A percentile compares a stretch with the other conserved stretches of the same genome.
phyloP scores from a whole-genome alignment of 75 land plant genomes.

The Sequoia sempervirens region DNA sequence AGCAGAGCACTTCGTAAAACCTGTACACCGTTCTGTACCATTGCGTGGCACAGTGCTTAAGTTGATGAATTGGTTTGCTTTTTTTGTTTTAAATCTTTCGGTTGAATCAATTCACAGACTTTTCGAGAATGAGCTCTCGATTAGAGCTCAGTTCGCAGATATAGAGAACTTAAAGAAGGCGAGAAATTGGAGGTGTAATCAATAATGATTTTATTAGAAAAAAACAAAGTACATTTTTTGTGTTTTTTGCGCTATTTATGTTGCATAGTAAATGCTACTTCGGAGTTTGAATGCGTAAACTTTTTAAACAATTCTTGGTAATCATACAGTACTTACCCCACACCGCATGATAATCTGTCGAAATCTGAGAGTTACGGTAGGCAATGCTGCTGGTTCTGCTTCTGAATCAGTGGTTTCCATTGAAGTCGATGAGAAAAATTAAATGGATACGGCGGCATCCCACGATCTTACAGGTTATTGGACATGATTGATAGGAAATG shows the following conservation, averaged over 20 bases:
- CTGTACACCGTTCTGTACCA: not conserved
- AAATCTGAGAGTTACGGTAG: not conserved
- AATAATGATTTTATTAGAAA: no score
- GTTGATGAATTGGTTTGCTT: not conserved
- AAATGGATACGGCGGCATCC: not conserved
- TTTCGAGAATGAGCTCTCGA: no score
- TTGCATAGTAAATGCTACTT: not conserved
- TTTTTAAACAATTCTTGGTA: not conserved
- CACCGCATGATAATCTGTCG: not conserved
- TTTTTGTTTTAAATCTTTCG: not conserved
- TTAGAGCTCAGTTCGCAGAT: not conserved
- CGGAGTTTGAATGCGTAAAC: not conserved
- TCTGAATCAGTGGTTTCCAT: not conserved
- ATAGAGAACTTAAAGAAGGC: not conserved
- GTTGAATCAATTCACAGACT: not conserved
- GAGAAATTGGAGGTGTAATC: not conserved
- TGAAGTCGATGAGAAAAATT: not conserved
- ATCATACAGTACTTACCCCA: constrained; percentile 3
- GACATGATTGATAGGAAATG: not conserved
- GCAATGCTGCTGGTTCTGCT: not conserved
- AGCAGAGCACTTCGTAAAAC: not conserved
- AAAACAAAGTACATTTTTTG: no score
- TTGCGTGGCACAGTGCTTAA: not conserved
- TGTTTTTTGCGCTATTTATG: not conserved
- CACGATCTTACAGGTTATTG: not conserved